These are phyloP conservation scores for Amaranthus hypochondriacus DNA, from an alignment of 148 eudicot species.

Conservation along the genomic window DNA sequence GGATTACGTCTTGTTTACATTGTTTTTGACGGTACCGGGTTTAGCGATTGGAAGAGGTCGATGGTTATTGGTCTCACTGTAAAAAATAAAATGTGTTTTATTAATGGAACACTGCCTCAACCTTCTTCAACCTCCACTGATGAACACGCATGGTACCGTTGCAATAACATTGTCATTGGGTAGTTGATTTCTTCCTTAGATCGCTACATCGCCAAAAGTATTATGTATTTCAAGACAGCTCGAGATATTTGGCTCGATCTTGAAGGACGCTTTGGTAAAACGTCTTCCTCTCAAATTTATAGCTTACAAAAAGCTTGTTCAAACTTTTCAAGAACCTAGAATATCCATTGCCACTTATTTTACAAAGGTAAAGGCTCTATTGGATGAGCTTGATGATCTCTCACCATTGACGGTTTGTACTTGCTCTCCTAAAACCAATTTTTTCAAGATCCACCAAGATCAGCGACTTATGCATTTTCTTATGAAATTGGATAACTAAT, in stretches of 20 bases:
- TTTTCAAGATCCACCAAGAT: not conserved
- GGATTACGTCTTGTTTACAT: not conserved
- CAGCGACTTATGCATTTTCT: not conserved
- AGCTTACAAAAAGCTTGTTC: not conserved
- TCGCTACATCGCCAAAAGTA: not conserved
- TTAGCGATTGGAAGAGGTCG: not conserved
- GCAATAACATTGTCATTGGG: not conserved
- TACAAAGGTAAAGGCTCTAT: not conserved
- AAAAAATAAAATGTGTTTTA: not conserved
- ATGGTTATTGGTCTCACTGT: not conserved
- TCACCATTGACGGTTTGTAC: not conserved
- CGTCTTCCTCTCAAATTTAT: not conserved
- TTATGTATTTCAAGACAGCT: not conserved
- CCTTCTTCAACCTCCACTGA: not conserved
- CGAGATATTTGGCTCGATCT: not conserved
- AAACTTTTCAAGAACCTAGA: not conserved
- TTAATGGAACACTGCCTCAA: not conserved
- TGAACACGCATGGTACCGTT: not conserved
- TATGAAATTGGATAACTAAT: not conserved
- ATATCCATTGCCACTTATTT: not conserved
- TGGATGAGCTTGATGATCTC: not conserved
- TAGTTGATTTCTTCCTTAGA: not conserved
- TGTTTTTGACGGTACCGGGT: not conserved
- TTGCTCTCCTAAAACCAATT: not conserved
- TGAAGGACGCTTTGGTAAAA: not conserved